A percentile compares a stretch with the other conserved stretches of the same genome.
Evolutionary conservation across 345 rosid species (phyloP).

Genomic region (Leavenworthia alabamica): DNA sequence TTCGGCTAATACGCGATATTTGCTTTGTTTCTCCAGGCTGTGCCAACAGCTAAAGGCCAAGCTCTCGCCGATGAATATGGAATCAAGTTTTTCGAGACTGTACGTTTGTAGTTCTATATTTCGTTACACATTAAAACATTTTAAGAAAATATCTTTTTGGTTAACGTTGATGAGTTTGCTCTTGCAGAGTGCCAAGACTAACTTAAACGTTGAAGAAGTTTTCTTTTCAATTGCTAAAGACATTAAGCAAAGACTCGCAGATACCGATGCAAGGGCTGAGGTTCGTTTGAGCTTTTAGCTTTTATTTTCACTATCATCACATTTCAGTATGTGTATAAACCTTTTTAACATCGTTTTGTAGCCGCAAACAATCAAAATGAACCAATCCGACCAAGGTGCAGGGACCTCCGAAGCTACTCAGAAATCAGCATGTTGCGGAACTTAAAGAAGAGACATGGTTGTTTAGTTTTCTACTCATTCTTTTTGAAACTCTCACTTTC

Average conservation of each 20-base stretch:
- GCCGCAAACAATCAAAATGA: slow-evolving; percentile 74
- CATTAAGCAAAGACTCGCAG: slow-evolving; percentile 79
- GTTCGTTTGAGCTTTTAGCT: slow-evolving; percentile 14
- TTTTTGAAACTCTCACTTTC: neutral
- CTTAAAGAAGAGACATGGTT: too few relatives aligned
- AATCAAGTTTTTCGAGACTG: slow-evolving; percentile 94
- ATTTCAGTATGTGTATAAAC: neutral
- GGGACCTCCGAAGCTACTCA: slow-evolving; percentile 62
- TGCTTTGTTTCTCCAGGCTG: slow-evolving; percentile 48
- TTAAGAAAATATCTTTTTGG: neutral
- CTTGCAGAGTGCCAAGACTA: slow-evolving; percentile 84
- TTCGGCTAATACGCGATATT: neutral
- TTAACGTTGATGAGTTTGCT: slow-evolving; percentile 14
- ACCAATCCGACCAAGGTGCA: slow-evolving; percentile 54
- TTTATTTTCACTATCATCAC: neutral
- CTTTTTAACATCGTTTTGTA: slow-evolving; percentile 18
- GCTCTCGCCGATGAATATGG: slow-evolving; percentile 98
- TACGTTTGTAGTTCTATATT: slow-evolving; percentile 42
- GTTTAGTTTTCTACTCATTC: slow-evolving; percentile 3
- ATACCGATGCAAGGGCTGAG: slow-evolving; percentile 67
- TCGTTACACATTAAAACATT: too few relatives aligned
- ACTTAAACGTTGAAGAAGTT: slow-evolving; percentile 79
- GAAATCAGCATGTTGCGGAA: slow-evolving; percentile 81
- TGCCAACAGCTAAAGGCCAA: slow-evolving; percentile 90
- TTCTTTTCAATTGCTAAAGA: slow-evolving; percentile 80